Evolutionary conservation across 345 rosid species (phyloP).

Genomic region (Laguncularia racemosa): DNA sequence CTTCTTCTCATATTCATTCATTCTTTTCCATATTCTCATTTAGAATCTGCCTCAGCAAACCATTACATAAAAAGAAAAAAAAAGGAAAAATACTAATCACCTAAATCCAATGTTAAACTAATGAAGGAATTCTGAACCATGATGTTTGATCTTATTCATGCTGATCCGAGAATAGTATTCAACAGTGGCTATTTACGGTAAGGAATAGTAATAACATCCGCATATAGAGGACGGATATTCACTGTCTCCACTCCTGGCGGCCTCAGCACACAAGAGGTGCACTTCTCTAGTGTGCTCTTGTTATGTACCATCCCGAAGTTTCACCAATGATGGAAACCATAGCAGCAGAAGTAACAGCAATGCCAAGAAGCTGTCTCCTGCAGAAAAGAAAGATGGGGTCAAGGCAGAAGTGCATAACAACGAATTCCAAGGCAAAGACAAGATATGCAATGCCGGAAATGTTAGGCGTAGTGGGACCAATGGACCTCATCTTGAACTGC

Average conservation of each 20-base stretch:
- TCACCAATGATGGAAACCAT: slow-evolving; percentile 14
- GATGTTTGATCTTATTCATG: no score
- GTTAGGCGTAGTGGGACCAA: slow-evolving; percentile 12
- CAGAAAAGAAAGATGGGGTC: slow-evolving; percentile 30
- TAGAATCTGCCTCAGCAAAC: slow-evolving; percentile 6
- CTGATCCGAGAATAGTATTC: neutral
- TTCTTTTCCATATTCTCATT: neutral
- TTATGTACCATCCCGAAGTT: slow-evolving; percentile 43
- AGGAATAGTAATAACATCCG: neutral
- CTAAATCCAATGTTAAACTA: no score
- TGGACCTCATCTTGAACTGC: slow-evolving; percentile 17
- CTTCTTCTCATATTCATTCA: neutral
- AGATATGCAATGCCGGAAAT: slow-evolving; percentile 5
- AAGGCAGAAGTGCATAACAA: slow-evolving; percentile 14
- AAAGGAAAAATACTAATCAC: no score
- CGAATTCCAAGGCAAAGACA: slow-evolving; percentile 8
- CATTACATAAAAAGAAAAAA: neutral
- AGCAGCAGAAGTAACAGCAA: slow-evolving; percentile 6
- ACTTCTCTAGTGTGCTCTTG: slow-evolving; percentile 65
- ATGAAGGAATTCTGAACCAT: no score
- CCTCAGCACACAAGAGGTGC: slow-evolving; percentile 54
- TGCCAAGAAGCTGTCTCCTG: slow-evolving; percentile 16
- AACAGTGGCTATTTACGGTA: slow-evolving; percentile 2
- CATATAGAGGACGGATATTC: neutral
- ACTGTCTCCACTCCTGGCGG: slow-evolving; percentile 52